Conservation (phyloP, 192 early-diverging fungal genomes). For the Lunasporangiospora selenospora region DNA sequence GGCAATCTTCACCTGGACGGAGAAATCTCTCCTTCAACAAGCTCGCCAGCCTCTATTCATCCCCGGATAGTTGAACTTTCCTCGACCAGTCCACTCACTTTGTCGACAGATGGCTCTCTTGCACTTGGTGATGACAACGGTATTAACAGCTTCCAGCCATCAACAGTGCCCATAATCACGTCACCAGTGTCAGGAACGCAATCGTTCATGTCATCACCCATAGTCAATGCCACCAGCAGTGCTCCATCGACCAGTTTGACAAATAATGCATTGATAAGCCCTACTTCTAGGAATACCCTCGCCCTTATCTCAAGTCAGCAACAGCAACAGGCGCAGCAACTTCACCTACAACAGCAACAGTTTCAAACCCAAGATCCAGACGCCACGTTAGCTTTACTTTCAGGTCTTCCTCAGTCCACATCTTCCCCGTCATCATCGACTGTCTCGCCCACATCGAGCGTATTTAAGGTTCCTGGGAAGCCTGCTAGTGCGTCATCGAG, state of each 20-base stretch:
- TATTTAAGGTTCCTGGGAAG: neutral
- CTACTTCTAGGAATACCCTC: no score
- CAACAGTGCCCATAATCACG: no score
- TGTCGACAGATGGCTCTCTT: no score
- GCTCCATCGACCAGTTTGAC: no score
- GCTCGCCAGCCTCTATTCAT: constrained; percentile 3
- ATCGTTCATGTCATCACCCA: no score
- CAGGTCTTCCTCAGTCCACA: neutral
- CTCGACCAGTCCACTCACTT: constrained; percentile 16
- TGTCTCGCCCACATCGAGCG: neutral
- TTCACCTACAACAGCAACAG: neutral
- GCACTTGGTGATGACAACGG: no score
- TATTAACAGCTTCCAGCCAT: no score
- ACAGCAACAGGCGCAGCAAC: neutral
- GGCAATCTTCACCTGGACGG: no score
- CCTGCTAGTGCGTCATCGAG: neutral
- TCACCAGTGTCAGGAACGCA: no score
- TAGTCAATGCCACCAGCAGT: no score
- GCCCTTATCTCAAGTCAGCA: neutral
- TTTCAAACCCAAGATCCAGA: constrained; percentile 9
- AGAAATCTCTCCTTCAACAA: no score
- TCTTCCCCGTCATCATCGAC: neutral
- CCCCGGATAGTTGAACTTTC: constrained; percentile 34
- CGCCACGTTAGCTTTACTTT: constrained; percentile 20
- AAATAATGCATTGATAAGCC: no score